Conservation (phyloP, 2,329 filamentous ascomycete genomes). For the Fusarium torreyae region DNA sequence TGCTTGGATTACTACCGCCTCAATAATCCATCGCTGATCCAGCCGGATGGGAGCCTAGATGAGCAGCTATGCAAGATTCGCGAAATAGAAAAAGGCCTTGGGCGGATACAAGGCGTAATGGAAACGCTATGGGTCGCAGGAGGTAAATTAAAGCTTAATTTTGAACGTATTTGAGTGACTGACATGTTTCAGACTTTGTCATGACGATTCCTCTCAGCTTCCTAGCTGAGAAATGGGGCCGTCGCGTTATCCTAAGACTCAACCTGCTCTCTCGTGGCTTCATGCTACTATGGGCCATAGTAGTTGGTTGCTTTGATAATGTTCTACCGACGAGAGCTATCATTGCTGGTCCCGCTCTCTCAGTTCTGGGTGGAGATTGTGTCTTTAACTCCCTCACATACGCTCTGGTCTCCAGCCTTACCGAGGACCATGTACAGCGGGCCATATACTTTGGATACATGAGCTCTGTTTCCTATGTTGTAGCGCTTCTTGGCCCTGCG, state of each 20-base stretch:
- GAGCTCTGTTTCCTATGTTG: conserved; percentile 64
- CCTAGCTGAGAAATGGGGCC: conserved; percentile 61
- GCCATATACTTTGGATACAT: conserved; percentile 67
- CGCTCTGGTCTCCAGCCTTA: conserved; percentile 60
- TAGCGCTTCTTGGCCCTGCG: conserved; percentile 62
- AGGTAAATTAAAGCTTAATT: conserved; percentile 49
- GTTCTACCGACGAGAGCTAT: conserved; percentile 52
- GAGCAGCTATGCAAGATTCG: conserved; percentile 70
- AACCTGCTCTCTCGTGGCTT: conserved; percentile 58
- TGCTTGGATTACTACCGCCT: conserved; percentile 65
- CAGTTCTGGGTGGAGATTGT: conserved; percentile 65
- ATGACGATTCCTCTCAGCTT: conserved; percentile 66
- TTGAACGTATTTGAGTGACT: neutral
- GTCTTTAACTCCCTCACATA: conserved; percentile 67
- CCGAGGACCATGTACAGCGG: conserved; percentile 61
- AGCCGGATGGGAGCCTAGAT: conserved; percentile 58
- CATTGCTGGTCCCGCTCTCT: conserved; percentile 59
- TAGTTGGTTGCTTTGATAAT: conserved; percentile 38
- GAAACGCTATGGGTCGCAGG: conserved; percentile 66
- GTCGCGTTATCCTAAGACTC: conserved; percentile 58
- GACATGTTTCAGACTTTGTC: conserved; percentile 57
- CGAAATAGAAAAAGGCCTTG: conserved; percentile 65
- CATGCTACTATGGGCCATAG: conserved; percentile 47
- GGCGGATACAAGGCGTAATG: conserved; percentile 67
- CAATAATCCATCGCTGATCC: conserved; percentile 54